Percentiles rank a stretch among this genome's conserved stretches.
phyloP scores from a whole-genome alignment of 768 basidiomycete species.

The Lyophyllum shimeji region DNA sequence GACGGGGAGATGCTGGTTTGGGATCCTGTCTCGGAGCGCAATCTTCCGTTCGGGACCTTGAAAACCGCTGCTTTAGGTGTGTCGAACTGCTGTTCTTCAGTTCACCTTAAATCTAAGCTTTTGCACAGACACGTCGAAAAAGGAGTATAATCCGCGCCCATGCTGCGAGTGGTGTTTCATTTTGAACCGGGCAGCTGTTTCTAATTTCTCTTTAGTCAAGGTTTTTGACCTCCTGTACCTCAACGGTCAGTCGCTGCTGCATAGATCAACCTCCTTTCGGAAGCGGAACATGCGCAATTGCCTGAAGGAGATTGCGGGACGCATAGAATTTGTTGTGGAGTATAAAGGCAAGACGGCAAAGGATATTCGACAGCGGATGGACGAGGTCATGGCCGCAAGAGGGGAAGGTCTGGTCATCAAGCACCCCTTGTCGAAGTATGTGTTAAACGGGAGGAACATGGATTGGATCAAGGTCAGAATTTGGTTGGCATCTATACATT shows the following conservation, averaged over 20 bases:
- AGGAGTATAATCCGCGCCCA: constrained; percentile 75
- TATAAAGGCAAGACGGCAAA: constrained; percentile 74
- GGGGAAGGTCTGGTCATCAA: constrained; percentile 96
- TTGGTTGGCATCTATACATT: neutral
- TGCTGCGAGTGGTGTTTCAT: constrained; percentile 64
- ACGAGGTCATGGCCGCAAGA: constrained; percentile 76
- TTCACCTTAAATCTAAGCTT: neutral
- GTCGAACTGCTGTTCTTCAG: constrained; percentile 9
- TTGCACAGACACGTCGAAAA: constrained; percentile 65
- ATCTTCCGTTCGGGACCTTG: constrained; percentile 89
- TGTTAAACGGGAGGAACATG: constrained; percentile 82
- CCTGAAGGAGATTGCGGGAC: constrained; percentile 68
- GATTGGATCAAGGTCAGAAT: constrained; percentile 86
- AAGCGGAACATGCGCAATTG: constrained; percentile 75
- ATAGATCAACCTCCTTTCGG: constrained; percentile 69
- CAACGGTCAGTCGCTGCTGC: constrained; percentile 77
- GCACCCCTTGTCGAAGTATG: constrained; percentile 76
- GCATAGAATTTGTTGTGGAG: constrained; percentile 77
- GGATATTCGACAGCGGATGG: constrained; percentile 80
- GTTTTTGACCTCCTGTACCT: constrained; percentile 93
- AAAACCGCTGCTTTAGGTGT: constrained; percentile 89
- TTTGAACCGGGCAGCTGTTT: neutral
- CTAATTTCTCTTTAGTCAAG: constrained; percentile 64
- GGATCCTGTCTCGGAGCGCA: constrained; percentile 88
- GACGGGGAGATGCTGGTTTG: constrained; percentile 99